Conservation (phyloP, 768 basidiomycete species). For the Lentinula sp. region DNA sequence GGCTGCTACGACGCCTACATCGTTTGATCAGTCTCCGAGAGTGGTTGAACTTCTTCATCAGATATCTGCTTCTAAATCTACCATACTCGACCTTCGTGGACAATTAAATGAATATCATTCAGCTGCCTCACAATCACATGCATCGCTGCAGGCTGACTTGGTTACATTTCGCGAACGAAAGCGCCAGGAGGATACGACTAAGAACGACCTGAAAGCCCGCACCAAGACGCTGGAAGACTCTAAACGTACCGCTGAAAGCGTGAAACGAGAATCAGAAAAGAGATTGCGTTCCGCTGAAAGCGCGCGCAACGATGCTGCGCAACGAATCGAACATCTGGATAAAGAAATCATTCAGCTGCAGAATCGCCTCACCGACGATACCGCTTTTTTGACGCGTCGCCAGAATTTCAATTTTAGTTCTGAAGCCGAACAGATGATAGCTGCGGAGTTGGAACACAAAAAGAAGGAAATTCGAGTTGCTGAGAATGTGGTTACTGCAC, state of each 20-base stretch:
- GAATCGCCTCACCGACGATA: constrained; percentile 50
- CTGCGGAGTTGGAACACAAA: constrained; percentile 47
- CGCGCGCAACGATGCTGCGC: constrained; percentile 55
- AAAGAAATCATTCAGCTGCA: constrained; percentile 54
- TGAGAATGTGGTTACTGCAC: constrained; percentile 60
- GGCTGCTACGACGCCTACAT: constrained; percentile 26
- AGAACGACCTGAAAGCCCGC: constrained; percentile 74
- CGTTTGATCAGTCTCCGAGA: constrained; percentile 60
- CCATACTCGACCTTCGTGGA: constrained; percentile 60
- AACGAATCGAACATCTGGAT: constrained; percentile 53
- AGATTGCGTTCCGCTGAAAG: constrained; percentile 66
- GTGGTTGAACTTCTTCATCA: constrained; percentile 73
- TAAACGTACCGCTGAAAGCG: constrained; percentile 75
- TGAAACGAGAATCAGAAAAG: constrained; percentile 84
- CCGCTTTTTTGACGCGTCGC: constrained; percentile 40
- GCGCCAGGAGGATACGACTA: constrained; percentile 75
- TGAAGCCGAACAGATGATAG: constrained; percentile 49
- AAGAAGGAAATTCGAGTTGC: constrained; percentile 54
- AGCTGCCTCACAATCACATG: constrained; percentile 52
- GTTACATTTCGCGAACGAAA: constrained; percentile 68
- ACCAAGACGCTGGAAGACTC: constrained; percentile 85
- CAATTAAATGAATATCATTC: constrained; percentile 63
- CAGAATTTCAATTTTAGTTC: constrained; percentile 38
- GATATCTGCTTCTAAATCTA: constrained; percentile 55
- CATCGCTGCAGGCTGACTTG: constrained; percentile 66